Percentiles rank a stretch among this genome's conserved stretches.
Conservation (phyloP, 768 basidiomycete species). For the Lactarius deliciosus region DNA sequence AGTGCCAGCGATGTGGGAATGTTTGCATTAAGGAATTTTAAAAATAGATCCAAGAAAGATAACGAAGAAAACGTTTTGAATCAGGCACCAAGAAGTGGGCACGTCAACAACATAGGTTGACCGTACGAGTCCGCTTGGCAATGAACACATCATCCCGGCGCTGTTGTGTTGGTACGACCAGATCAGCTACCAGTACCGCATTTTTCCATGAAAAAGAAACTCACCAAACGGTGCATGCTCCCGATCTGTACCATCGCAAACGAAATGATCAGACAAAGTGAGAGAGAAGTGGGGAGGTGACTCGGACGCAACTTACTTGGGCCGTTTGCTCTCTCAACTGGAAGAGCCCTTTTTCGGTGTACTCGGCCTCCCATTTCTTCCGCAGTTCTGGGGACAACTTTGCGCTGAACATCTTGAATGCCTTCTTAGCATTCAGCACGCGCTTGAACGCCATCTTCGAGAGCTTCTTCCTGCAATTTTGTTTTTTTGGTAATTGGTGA, state of each 20-base stretch:
- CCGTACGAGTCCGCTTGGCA: background rate
- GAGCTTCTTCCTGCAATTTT: conserved; percentile 1
- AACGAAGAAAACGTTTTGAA: background rate
- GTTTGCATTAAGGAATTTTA: background rate
- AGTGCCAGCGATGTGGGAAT: background rate
- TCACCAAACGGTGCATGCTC: conserved; percentile 12
- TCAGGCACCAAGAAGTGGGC: background rate
- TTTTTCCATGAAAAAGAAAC: background rate
- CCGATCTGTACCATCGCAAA: conserved; percentile 4
- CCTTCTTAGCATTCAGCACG: background rate
- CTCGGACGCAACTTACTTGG: background rate
- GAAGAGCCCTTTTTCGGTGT: background rate
- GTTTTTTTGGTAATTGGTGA: too few species aligned
- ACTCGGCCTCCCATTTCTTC: background rate
- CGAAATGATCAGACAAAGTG: background rate
- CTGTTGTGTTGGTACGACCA: conserved; percentile 4
- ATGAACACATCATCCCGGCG: conserved; percentile 8
- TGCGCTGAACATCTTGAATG: background rate
- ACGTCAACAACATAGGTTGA: background rate
- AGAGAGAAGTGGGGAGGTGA: background rate
- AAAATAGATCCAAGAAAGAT: background rate
- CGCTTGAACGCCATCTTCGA: conserved; percentile 16
- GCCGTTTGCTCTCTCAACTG: conserved; percentile 7
- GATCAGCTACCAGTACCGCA: too few species aligned
- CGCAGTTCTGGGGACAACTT: background rate